Base-by-base conservation (phyloP, 176 grass and related monocot species). In the Puccinellia tenuiflora region DNA sequence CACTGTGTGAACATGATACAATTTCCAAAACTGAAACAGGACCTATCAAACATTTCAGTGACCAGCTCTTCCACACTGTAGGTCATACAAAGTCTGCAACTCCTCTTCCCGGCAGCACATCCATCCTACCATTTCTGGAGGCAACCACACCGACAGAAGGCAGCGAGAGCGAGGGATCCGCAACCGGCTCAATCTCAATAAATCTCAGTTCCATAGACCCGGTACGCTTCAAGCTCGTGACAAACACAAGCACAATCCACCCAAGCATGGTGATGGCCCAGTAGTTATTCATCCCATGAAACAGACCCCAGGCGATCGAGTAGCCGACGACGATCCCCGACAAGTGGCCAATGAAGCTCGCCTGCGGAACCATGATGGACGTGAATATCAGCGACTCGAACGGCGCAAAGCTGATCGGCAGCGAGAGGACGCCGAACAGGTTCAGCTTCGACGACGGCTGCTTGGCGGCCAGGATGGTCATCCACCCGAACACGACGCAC, bases 201-300 rank as follows among this genome's bases (percentile, higher is more conserved):
- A 96, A 96, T 15, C 85, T 78, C 47, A 99, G 81, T 6, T 96
- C 91, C 48, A 94, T 31, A 60, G 88, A 85, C 5, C 91, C 91
- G 6, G 77, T 96, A 5, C 86, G 89, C 91, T 96, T 99, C 77
- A 96, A 89, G 88, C 97, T 99, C 76, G 89, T 61, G 25, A 93
- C 40, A n/a, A 99, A 96, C 6, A 96, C 77, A 77, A 99, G 88
- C 18, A 83, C 82, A 29, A 92, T 88, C 93, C 97, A 99, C 2
- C 97, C 97, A 1, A 96, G 75, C 88, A 96, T 92, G 13, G 89
- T 93, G 81, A 99, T 34, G 0, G 91, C 91, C 97, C 97, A 99
- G 77, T 99, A 99, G 88, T 94, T 99, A 18, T 88, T 96, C 97
- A 99, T 99, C 56, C 97, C 97, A 47, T 96, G 91, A 77, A 99